Evolutionary conservation across 2,329 filamentous ascomycete species (phyloP).

Genomic region (Colletotrichum zoysiae): DNA sequence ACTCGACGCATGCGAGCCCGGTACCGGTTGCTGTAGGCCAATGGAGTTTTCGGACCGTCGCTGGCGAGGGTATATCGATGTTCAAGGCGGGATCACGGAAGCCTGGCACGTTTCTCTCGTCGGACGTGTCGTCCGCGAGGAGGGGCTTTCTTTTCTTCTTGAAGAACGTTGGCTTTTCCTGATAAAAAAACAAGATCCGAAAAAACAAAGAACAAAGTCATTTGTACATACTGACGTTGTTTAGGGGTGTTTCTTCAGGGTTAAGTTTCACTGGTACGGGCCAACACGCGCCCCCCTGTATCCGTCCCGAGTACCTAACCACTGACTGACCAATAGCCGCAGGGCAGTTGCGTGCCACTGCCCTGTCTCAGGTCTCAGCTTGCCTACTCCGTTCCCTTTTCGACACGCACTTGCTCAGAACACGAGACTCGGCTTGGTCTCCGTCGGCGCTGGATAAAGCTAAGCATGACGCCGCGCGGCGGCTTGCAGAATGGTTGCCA

Average conservation of each 20-base stretch:
- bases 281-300: conserved; percentile 35
- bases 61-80: conserved; percentile 10
- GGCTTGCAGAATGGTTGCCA: conserved; percentile 17
- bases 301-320: conserved; percentile 17
- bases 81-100: conserved; percentile 1
- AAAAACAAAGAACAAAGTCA: neutral
- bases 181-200: neutral
- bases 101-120: conserved; percentile 15
- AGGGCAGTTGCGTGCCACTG: conserved; percentile 31
- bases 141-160: neutral
- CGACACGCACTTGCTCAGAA: neutral
- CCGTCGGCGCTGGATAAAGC: conserved; percentile 15
- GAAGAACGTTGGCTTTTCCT: conserved; percentile 12
- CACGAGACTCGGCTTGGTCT: conserved; percentile 1
- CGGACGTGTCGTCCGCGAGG: conserved; percentile 23
- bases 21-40: conserved; percentile 32
- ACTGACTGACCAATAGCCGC: conserved; percentile 30
- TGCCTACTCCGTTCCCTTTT: neutral
- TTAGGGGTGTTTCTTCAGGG: conserved; percentile 34
- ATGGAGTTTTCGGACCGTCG: conserved; percentile 9
- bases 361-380: conserved; percentile 35
- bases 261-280: conserved; percentile 38
- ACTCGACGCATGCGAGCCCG: conserved; percentile 33
- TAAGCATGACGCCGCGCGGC: conserved; percentile 19
- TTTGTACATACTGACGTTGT: conserved; percentile 21